phyloP scores from a whole-genome alignment of 345 rosid species.

The Eucalyptus tenuipes region DNA sequence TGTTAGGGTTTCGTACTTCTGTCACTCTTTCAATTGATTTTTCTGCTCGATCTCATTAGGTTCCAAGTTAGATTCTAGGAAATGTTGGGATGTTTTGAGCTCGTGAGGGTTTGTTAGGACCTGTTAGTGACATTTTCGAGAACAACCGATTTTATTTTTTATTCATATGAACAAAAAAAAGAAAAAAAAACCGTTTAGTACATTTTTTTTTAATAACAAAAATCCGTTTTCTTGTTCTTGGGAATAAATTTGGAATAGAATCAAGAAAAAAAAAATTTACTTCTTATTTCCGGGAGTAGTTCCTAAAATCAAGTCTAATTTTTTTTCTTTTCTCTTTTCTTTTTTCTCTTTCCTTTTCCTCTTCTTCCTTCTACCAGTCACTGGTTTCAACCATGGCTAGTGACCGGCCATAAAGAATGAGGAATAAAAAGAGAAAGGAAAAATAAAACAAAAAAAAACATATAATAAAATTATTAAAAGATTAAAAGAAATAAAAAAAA shows the following conservation, averaged over 20 bases:
- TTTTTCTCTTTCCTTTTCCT: too few relatives aligned
- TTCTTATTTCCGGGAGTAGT: rapidly evolving
- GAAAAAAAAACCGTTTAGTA: too few relatives aligned
- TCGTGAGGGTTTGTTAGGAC: neutral
- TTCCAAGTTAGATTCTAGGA: neutral
- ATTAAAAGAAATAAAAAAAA: too few relatives aligned
- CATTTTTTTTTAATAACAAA: too few relatives aligned
- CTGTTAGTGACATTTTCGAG: rapidly evolving
- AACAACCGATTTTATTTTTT: rapidly evolving
- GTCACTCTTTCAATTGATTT: neutral
- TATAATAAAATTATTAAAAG: too few relatives aligned
- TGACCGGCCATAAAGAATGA: rapidly evolving
- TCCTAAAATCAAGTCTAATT: too few relatives aligned
- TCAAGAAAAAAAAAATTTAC: too few relatives aligned
- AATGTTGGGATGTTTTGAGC: neutral
- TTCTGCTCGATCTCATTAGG: neutral
- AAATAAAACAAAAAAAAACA: too few relatives aligned
- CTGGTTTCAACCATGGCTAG: rapidly evolving
- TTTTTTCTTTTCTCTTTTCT: too few relatives aligned
- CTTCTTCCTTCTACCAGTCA: too few relatives aligned
- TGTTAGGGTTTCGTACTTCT: neutral
- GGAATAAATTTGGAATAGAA: rapidly evolving
- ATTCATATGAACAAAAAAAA: rapidly evolving
- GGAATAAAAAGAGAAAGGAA: too few relatives aligned
- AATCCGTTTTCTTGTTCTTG: rapidly evolving